Percentiles rank a stretch among this genome's conserved stretches.
Conservation (phyloP, 768 basidiomycete genomes). For the Pleurotus eryngii region DNA sequence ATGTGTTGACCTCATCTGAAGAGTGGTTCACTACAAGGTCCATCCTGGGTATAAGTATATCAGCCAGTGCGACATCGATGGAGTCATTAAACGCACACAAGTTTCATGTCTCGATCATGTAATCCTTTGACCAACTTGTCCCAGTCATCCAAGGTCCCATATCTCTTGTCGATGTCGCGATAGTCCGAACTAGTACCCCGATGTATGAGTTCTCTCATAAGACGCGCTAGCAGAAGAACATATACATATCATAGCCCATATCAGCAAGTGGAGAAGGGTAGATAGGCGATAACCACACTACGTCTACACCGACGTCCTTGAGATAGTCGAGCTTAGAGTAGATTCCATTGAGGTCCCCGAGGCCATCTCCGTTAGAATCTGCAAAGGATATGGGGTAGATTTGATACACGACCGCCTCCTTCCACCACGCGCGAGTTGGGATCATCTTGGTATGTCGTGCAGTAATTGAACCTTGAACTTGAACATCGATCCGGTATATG, state of each 20-base stretch:
- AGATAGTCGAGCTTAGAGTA: constrained; percentile 63
- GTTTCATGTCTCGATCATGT: constrained; percentile 65
- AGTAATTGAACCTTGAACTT: too few species aligned
- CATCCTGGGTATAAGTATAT: constrained; percentile 42
- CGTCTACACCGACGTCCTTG: constrained; percentile 61
- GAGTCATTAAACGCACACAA: constrained; percentile 43
- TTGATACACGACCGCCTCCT: constrained; percentile 57
- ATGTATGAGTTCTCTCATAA: too few species aligned
- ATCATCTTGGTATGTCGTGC: background rate
- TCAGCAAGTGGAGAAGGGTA: constrained; percentile 66
- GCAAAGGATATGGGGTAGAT: constrained; percentile 71
- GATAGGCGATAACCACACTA: constrained; percentile 71
- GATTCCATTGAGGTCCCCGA: constrained; percentile 71
- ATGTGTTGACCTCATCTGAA: constrained; percentile 50
- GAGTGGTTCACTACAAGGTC: constrained; percentile 77
- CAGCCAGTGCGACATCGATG: background rate
- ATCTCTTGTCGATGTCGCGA: constrained; percentile 57
- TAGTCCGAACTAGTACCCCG: constrained; percentile 53
- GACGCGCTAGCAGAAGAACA: background rate
- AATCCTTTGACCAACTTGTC: constrained; percentile 49
- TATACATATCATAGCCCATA: constrained; percentile 72
- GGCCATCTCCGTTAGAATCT: constrained; percentile 69
- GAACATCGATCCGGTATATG: too few species aligned
- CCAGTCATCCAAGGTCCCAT: constrained; percentile 63
- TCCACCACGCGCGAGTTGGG: constrained; percentile 45